Base-by-base conservation (phyloP, 2,329 filamentous ascomycete species). In the Fusarium keratoplasticum region DNA sequence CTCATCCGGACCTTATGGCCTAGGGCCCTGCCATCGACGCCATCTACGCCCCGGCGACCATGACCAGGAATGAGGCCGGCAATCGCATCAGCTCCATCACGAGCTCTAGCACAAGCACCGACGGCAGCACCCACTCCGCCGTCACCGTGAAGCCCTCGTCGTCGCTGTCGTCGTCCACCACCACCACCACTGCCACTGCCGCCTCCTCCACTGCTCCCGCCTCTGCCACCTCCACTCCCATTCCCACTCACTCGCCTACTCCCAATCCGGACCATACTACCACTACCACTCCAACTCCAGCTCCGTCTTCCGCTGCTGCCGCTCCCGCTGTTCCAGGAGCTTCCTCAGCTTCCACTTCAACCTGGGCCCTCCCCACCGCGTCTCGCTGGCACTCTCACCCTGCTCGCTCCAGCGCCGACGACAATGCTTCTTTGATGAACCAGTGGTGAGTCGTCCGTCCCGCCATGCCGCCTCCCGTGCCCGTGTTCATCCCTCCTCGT, bases 121-220 rank as follows among this genome's bases (percentile, higher is more conserved):
- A 90, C 78, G 93, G 91, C 84, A 90, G 91, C 85, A 90, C 88
- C 83, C 88, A 89, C 77, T 93, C 92, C 71, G 88, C 87, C 79
- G 88, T 90, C 79, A 95, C 93, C 42, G 84, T 91, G 75, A 90
- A 87, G 82, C 87, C 87, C 40, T 83, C 82, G 60, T 80, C 77
- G 69, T 78, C 60, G 22, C 69, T 74, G 13, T 40, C 60, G 31
- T 72, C 74, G 16, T 44, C 47, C 11, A 35, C 81, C 27, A 86
- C 82, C 27, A 86, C 82, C 64, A 82, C 82, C 57, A 76, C 78
- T 76, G 82, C 82, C 65, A 75, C 76, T 64, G 47, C 47, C 47
- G 27, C 54, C 71, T 85, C 80, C 55, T 81, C 81, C 33, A 75
- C 77, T 73, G 72, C 66, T 75, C 62, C 73, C 67, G 65, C 64